Evolutionary conservation across 352 stramenopile species (phyloP), one percentile per base, ranked within the genome.

Genomic region (Phytophthora capsici): DNA sequence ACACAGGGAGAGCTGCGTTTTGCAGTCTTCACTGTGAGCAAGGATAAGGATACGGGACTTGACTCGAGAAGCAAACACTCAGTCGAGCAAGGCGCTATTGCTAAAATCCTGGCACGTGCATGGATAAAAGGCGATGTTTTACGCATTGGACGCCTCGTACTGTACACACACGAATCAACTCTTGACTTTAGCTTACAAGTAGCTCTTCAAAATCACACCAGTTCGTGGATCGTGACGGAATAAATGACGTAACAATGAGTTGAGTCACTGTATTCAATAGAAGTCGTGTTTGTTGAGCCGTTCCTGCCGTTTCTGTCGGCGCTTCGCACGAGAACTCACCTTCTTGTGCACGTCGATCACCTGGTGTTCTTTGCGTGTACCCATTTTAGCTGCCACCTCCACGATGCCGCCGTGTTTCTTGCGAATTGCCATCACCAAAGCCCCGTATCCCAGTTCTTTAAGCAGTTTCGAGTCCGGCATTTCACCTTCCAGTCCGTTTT

Each of bases 391-490:
- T 6, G 84, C 81, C 16, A 95, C 78, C 22, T 59, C 40, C 25
- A 89, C 80, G 28, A 95, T 79, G 6, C 86, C 84, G 22, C 86
- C 86, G 61, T 95, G 86, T 48, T 93, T 93, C 61, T 95, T 95
- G 37, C 83, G 86, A 59, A 95, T 93, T 7, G 86, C 82, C 28
- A 85, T 63, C 34, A 95, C 70, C 20, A 95, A 61, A 3, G 79
- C 68, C 13, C 72, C 66, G 51, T 92, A 81, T 10, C 84, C 86
- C 14, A 90, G 69, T 1, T 79, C 66, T 48, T 95, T 95, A 0
- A 95, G 75, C 34, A 85, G 17, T 56, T 90, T 90, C 0, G 84
- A 93, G 55, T 91, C 82, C 2, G 84, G 84, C 48, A 92, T 75
- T 6, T 41, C 37, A 34, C 72, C 68, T 2, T 58, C 62, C 36